phyloP scores from a whole-genome alignment of 371 early-diverging fungal genomes.

The Actinomortierella wolfii region DNA sequence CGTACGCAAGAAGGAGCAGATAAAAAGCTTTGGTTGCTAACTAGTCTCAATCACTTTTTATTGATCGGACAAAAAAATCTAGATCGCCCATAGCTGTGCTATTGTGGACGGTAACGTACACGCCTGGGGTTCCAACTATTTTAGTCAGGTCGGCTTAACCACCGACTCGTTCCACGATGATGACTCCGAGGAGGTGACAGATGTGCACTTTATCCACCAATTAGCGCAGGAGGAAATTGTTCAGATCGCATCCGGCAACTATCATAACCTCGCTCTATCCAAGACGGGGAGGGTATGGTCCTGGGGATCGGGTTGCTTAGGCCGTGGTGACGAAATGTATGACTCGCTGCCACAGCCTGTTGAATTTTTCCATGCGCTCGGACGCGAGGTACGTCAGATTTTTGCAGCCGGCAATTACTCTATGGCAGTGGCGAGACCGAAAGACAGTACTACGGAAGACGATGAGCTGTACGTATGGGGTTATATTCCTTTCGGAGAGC shows the following conservation, averaged over 20 bases:
- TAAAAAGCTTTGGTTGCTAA: no score
- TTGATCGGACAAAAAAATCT: no score
- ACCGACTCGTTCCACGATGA: constrained; percentile 46
- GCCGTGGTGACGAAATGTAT: constrained; percentile 43
- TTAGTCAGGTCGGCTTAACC: constrained; percentile 42
- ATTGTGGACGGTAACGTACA: constrained; percentile 44
- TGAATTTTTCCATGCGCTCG: constrained; percentile 43
- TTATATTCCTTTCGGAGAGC: constrained; percentile 42
- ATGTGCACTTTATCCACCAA: constrained; percentile 42
- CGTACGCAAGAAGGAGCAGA: not conserved
- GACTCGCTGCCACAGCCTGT: constrained; percentile 44
- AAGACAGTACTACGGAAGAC: constrained; percentile 18
- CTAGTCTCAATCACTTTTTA: not conserved
- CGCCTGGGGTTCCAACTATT: constrained; percentile 46
- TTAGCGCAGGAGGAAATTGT: constrained; percentile 38
- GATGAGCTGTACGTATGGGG: constrained; percentile 47
- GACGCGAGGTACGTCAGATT: constrained; percentile 34
- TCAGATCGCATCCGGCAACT: constrained; percentile 44
- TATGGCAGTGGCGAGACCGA: constrained; percentile 32
- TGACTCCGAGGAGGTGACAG: constrained; percentile 42
- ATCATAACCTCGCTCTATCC: constrained; percentile 42
- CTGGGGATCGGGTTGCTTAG: constrained; percentile 44
- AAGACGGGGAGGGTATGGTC: constrained; percentile 44
- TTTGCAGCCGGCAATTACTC: constrained; percentile 45
- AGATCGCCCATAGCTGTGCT: constrained; percentile 44